Conservation (phyloP, 169 alveolate species). For the Plasmodium cynomolgi region DNA sequence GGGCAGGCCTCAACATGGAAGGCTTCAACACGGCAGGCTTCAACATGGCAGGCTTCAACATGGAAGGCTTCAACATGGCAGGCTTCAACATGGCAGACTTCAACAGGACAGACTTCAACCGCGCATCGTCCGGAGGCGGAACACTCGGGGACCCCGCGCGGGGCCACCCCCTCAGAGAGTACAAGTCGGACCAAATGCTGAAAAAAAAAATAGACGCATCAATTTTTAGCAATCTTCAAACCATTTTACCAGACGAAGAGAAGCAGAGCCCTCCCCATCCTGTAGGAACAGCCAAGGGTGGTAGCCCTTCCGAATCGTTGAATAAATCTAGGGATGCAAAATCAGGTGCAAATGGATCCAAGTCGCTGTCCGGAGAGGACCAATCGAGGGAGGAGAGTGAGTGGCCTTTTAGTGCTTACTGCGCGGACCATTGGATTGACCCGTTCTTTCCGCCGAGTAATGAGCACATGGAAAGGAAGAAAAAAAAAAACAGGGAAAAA, state of each 20-base stretch:
- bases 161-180: not conserved
- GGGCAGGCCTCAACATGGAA: no score
- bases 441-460: not conserved
- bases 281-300: not conserved
- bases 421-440: not conserved
- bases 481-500: conserved; percentile 14
- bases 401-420: not conserved
- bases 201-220: conserved; percentile 31
- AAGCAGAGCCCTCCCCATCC: not conserved
- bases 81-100: no score
- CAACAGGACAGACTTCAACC: not conserved
- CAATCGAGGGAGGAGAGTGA: not conserved
- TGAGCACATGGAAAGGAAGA: conserved; percentile 18
- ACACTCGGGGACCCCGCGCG: not conserved
- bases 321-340: not conserved
- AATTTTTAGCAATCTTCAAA: conserved; percentile 6
- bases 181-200: not conserved
- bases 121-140: not conserved
- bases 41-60: no score
- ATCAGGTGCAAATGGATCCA: not conserved
- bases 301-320: not conserved
- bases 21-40: no score
- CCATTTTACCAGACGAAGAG: conserved; percentile 2
- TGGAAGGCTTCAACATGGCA: not conserved
- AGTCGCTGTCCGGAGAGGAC: not conserved